Conservation (phyloP, 2,329 filamentous ascomycete species). For the Cladosporium halotolerans region DNA sequence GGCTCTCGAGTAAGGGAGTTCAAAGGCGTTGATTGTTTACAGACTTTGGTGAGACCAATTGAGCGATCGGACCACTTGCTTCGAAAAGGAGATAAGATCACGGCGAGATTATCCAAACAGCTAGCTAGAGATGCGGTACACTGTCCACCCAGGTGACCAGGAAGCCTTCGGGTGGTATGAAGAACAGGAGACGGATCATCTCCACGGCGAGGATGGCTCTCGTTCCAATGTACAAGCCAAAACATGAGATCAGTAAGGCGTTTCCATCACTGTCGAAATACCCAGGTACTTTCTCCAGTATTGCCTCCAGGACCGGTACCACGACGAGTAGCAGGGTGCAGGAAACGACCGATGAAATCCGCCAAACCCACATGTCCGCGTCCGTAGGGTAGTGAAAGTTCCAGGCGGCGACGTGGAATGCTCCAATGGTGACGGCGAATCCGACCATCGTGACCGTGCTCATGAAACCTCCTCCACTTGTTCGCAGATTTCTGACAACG, state of each 20-base stretch:
- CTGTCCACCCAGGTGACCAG: neutral
- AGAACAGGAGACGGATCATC: neutral
- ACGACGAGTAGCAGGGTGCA: neutral
- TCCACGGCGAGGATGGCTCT: neutral
- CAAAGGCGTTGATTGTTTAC: too few species aligned
- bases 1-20: too few species aligned
- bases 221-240: neutral
- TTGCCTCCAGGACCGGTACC: too few species aligned
- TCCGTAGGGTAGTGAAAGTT: neutral
- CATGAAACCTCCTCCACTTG: neutral
- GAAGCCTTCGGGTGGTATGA: neutral
- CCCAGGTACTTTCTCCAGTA: too few species aligned
- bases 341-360: neutral
- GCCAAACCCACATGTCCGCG: neutral
- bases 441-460: too few species aligned
- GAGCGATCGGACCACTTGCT: too few species aligned
- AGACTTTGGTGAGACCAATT: too few species aligned
- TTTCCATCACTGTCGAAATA: too few species aligned
- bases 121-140: constrained; percentile 38
- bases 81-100: too few species aligned
- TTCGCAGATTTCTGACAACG: neutral
- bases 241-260: neutral
- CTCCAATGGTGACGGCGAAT: neutral
- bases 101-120: too few species aligned
- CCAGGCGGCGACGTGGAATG: constrained; percentile 1